Evolutionary conservation across 768 basidiomycete genomes (phyloP).

Genomic region (Cyclocybe cylindracea): DNA sequence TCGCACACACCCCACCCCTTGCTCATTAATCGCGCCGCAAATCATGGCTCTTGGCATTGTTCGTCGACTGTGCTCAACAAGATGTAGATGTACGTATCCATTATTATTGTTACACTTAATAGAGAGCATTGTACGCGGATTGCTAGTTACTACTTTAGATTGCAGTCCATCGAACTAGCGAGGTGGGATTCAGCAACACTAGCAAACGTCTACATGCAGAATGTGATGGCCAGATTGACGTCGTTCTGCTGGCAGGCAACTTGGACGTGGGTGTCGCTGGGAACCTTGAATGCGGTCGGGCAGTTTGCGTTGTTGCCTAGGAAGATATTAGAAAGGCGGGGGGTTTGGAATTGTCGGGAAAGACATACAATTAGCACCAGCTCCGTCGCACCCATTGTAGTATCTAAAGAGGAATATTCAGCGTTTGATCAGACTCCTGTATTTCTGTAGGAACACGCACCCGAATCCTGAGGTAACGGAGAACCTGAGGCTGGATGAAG

Average conservation of each 20-base stretch:
- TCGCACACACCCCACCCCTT: no score
- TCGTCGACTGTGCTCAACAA: no score
- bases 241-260: constrained; percentile 36
- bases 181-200: no score
- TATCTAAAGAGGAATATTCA: constrained; percentile 25
- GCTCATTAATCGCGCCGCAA: no score
- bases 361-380: constrained; percentile 39
- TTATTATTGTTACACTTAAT: no score
- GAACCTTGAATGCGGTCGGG: constrained; percentile 34
- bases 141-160: no score
- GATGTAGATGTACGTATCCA: no score
- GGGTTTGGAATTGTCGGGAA: background rate
- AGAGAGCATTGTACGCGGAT: no score
- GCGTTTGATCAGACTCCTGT: background rate
- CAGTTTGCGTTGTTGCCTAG: constrained; percentile 37
- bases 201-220: constrained; percentile 22
- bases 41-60: no score
- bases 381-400: constrained; percentile 41
- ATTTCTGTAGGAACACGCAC: constrained; percentile 17
- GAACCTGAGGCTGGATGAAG: constrained; percentile 32
- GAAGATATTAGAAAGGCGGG: background rate
- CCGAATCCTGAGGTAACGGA: constrained; percentile 40
- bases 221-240: constrained; percentile 36
- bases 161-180: no score
- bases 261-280: constrained; percentile 36